Conservation (phyloP, 1,139 yeast genomes). For the Pichia sp. region DNA sequence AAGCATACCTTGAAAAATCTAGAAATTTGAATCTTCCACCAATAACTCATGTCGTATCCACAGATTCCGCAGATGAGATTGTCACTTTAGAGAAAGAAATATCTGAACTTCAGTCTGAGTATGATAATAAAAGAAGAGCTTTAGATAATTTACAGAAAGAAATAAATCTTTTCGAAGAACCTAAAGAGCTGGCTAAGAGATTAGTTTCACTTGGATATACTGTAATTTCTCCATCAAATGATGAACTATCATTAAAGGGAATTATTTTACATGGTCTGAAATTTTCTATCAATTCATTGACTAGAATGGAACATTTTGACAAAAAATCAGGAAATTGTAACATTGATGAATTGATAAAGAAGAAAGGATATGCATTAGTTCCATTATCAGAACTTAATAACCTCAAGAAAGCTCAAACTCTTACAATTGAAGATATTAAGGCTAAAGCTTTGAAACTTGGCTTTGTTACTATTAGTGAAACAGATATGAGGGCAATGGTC, state of each 20-base stretch:
- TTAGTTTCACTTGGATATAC: slow-evolving; percentile 16
- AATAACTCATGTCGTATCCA: neutral
- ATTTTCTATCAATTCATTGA: slow-evolving; percentile 4
- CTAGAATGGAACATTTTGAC: slow-evolving; percentile 16
- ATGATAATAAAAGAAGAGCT: slow-evolving; percentile 7
- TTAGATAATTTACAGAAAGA: slow-evolving; percentile 3
- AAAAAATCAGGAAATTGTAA: slow-evolving; percentile 8
- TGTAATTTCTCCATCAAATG: slow-evolving; percentile 8
- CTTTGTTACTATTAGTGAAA: slow-evolving; percentile 31
- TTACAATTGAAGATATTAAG: slow-evolving; percentile 4
- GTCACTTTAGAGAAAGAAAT: slow-evolving; percentile 12
- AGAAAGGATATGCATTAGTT: slow-evolving; percentile 16
- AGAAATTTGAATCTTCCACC: slow-evolving; percentile 12
- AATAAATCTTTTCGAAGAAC: slow-evolving; percentile 2
- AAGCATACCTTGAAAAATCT: slow-evolving; percentile 14
- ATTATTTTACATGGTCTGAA: slow-evolving; percentile 1
- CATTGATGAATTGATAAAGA: slow-evolving; percentile 3
- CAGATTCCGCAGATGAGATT: neutral
- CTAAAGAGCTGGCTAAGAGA: slow-evolving; percentile 10
- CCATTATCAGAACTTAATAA: slow-evolving; percentile 12
- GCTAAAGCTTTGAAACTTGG: slow-evolving; percentile 29
- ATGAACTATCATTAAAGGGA: slow-evolving; percentile 1
- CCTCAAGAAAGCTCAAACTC: neutral
- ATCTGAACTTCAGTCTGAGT: slow-evolving; percentile 6
- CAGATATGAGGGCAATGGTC: slow-evolving; percentile 23